Evolutionary conservation across 345 rosid genomes (phyloP), one percentile per base, ranked within the genome.

Genomic region (Mangifera indica): DNA sequence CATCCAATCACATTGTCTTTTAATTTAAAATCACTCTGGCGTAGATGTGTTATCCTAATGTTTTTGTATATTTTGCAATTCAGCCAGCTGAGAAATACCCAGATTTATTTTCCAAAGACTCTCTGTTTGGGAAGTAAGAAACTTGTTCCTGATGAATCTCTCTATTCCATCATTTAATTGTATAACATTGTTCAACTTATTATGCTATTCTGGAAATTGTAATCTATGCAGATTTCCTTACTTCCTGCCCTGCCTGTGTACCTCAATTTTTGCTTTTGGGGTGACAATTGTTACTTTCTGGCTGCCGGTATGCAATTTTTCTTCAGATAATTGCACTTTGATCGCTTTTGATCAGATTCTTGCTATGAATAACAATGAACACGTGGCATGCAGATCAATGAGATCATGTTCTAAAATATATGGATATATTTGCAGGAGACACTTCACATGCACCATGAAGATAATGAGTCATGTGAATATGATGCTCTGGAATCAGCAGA

Each of bases 51-150:
- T 64, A 26, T 22, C n/a, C 57, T 75, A 59, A 72, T 67, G 13
- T 69, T 60, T 64, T 24, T 53, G 44, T 17, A 54, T n/a, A 66
- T n/a, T 26, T 25, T 71, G 18, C 66, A 76, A 10, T 67, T 58
- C 83, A 93, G 98, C 98, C 98, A 34, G 98, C 98, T 45, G 91
- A 83, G 78, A 90, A 89, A 78, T 91, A 81, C 79, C 98, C 98
- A 13, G 70, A 69, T 56, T 14, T 87, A 72, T 87, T 93, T 79
- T 77, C 97, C 72, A 66, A 84, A 70, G 95, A 84, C 10, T 89
- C 93, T 21, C 26, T 93, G 32, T 93, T 88, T 76, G 93, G 93
- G 66, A 85, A 84, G 97, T 88, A 70, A 79, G 76, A 74, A 32
- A 76, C 65, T 32, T 18, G 64, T 21, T 3, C 51, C 61, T 22